A percentile compares a stretch with the other conserved stretches of the same genome.
These are phyloP conservation scores for Lepidium didymum DNA, from an alignment of 345 rosid species.

Conservation along the genomic window DNA sequence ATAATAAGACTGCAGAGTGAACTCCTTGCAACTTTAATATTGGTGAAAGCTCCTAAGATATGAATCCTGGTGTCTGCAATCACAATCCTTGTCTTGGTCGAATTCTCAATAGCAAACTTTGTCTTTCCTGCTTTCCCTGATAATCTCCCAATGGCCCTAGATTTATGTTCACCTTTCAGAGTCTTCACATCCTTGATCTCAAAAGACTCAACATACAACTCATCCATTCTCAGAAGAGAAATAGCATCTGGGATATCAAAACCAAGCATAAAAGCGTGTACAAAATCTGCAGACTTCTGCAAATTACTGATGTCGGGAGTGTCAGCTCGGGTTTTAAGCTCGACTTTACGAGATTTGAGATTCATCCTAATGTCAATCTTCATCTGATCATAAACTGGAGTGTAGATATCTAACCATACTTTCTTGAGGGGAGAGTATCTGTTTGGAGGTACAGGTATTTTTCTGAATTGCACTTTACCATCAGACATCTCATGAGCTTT, in stretches of 20 bases:
- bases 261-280: slow-evolving; percentile 88
- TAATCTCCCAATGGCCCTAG: not conserved
- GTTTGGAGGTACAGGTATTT: slow-evolving; percentile 69
- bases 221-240: slow-evolving; percentile 66
- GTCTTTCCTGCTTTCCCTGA: slow-evolving; percentile 11
- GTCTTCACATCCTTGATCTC: slow-evolving; percentile 5
- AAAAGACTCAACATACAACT: slow-evolving; percentile 7
- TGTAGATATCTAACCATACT: slow-evolving; percentile 77
- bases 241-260: slow-evolving; percentile 72
- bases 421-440: slow-evolving; percentile 79
- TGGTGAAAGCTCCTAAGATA: slow-evolving; percentile 3
- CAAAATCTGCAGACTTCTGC: slow-evolving; percentile 80
- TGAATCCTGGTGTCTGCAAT: slow-evolving; percentile 9
- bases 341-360: slow-evolving; percentile 73
- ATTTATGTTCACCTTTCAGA: not conserved
- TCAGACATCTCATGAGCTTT: slow-evolving; percentile 88
- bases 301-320: slow-evolving; percentile 59
- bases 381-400: slow-evolving; percentile 75
- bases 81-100: not conserved
- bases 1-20: slow-evolving; percentile 8
- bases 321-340: slow-evolving; percentile 63
- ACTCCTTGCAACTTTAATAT: slow-evolving; percentile 6
- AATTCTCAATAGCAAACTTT: slow-evolving; percentile 7
- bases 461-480: slow-evolving; percentile 64
- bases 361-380: slow-evolving; percentile 83